Percentiles rank a stretch among this genome's conserved stretches.
Conservation (phyloP, 2,329 filamentous ascomycete species). For the Nemania abortiva region DNA sequence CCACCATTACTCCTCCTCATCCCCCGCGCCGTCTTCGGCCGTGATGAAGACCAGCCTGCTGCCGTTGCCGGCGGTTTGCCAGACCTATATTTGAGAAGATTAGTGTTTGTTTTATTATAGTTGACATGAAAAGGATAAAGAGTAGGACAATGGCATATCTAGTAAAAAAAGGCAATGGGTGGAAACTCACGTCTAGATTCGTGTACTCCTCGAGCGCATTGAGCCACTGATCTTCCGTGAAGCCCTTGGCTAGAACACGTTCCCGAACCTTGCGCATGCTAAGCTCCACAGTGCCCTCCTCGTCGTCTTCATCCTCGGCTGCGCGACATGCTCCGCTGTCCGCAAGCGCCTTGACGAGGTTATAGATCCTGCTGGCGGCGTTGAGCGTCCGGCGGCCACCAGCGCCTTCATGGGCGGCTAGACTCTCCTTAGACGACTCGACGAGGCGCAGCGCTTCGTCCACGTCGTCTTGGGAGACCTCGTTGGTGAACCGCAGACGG, state of each 20-base stretch:
- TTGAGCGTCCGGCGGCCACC: slow-evolving; percentile 76
- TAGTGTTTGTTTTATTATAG: slow-evolving; percentile 45
- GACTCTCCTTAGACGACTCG: slow-evolving; percentile 91
- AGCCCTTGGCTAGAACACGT: slow-evolving; percentile 93
- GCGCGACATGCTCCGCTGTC: slow-evolving; percentile 88
- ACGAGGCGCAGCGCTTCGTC: slow-evolving; percentile 93
- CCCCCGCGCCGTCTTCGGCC: slow-evolving; percentile 45
- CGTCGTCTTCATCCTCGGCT: slow-evolving; percentile 67
- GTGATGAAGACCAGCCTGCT: slow-evolving; percentile 78
- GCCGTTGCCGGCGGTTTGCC: slow-evolving; percentile 81
- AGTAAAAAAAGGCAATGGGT: not conserved
- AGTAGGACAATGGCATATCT: slow-evolving; percentile 44
- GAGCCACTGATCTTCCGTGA: slow-evolving; percentile 93
- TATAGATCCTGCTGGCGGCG: slow-evolving; percentile 91
- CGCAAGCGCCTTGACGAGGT: slow-evolving; percentile 88
- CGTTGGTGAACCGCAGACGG: slow-evolving; percentile 86
- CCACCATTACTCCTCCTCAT: slow-evolving; percentile 41
- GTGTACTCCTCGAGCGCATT: slow-evolving; percentile 91
- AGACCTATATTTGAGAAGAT: slow-evolving; percentile 65
- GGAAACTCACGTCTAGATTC: slow-evolving; percentile 83
- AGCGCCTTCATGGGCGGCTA: slow-evolving; percentile 76
- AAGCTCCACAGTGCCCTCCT: slow-evolving; percentile 71
- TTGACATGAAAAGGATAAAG: slow-evolving; percentile 12
- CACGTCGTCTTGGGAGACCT: slow-evolving; percentile 91
- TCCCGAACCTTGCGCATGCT: slow-evolving; percentile 91